phyloP scores from a whole-genome alignment of 805 yeast genomes.

The Myxozyma udenii region DNA sequence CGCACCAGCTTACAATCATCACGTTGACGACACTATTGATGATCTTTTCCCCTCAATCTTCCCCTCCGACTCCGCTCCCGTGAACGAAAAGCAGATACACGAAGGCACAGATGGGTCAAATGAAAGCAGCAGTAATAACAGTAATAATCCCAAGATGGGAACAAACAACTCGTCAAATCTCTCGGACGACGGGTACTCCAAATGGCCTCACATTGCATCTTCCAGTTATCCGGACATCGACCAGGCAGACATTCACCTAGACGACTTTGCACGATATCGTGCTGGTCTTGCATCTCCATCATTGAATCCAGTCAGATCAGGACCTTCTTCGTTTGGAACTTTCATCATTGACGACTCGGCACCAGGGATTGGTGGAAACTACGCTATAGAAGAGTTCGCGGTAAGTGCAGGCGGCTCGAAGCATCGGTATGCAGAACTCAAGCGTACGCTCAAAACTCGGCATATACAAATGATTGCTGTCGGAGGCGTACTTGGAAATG shows the following conservation, averaged over 20 bases:
- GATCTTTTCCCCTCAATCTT: constrained; percentile 24
- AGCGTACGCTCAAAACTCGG: constrained; percentile 49
- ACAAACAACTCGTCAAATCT: constrained; percentile 1
- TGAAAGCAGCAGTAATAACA: background rate
- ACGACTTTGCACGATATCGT: background rate
- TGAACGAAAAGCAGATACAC: background rate
- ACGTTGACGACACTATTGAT: constrained; percentile 23
- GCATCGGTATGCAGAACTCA: constrained; percentile 20
- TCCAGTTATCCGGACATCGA: background rate
- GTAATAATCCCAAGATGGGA: background rate
- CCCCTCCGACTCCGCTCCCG: constrained; percentile 1
- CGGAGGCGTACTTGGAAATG: constrained; percentile 75
- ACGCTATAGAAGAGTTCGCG: constrained; percentile 19
- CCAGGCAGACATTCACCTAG: background rate
- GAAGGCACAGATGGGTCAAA: too few species aligned
- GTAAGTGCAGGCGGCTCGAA: constrained; percentile 11
- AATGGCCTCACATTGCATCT: background rate
- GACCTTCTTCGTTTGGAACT: constrained; percentile 22
- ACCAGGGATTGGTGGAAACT: constrained; percentile 21
- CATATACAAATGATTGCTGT: constrained; percentile 73
- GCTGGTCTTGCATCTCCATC: background rate
- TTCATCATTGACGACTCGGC: constrained; percentile 27
- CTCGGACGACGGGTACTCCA: constrained; percentile 5
- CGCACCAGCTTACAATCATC: background rate
- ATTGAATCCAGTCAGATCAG: constrained; percentile 1